Evolutionary conservation across 306 rosid genomes (phyloP), one percentile per base, ranked within the genome.

Genomic region (peach (Prunus persica)): DNA sequence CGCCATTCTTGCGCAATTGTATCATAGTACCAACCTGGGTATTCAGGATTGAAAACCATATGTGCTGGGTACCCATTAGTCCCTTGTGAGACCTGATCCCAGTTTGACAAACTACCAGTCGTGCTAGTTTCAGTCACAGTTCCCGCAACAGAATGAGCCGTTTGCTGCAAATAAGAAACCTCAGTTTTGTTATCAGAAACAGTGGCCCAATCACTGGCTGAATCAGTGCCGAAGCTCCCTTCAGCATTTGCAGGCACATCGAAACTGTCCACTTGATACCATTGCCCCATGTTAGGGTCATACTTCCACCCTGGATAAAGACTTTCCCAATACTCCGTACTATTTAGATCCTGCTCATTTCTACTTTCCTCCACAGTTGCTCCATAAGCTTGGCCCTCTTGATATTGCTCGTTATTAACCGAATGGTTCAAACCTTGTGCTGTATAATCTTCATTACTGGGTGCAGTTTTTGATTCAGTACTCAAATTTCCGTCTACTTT

Each of bases 281-380:
- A 93, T 69, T 93, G 90, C 77, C 91, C 90, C 6, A 88, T 82
- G 83, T 66, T 69, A 16, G 74, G 12, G 67, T 93, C 97, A 66
- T 74, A 88, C 83, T 79, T 93, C 97, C 97, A 93, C 57, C 98
- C 97, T 41, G 97, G 98, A 88, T 89, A 93, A 38, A 78, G 83
- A 82, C 80, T 79, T 76, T 93, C 97, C 98, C 96, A 91, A 54
- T 80, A 72, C 84, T 90, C 90, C 52, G 84, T 78, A 73, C 81
- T 85, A 76, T 65, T 88, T 27, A 73, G 79, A 85, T 91, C 96
- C 76, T 86, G 89, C 71, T 43, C 90, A 65, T 65, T 84, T 38
- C 81, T 34, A 20, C 63, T 70, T 28, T 81, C 77, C 72, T 79
- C 91, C 8, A 69, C 56, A 30, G 81, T 77, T 70, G 81, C 88